These are phyloP conservation scores for Paragyromitra xinjiangensis DNA, from an alignment of 495 filamentous ascomycete species.

Conservation along the genomic window DNA sequence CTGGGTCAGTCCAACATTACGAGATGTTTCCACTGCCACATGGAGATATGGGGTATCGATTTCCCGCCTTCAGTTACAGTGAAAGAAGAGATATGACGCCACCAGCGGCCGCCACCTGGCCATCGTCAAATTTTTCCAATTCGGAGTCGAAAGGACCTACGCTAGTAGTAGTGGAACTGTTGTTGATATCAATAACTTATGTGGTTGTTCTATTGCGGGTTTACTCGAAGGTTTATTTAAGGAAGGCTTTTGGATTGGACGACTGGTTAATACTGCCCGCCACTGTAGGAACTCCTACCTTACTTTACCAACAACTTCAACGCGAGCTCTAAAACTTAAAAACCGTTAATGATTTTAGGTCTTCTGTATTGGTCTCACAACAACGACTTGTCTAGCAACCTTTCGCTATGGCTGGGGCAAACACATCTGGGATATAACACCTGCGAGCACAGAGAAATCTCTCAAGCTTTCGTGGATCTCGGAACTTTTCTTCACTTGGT, in stretches of 20 bases:
- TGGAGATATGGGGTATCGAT: slow-evolving; percentile 27
- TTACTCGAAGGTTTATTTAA: slow-evolving; percentile 45
- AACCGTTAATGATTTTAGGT: slow-evolving; percentile 7
- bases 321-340: slow-evolving; percentile 14
- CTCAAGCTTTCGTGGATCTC: slow-evolving; percentile 49
- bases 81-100: slow-evolving; percentile 28
- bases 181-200: slow-evolving; percentile 37
- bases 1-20: slow-evolving; percentile 26
- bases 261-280: slow-evolving; percentile 51
- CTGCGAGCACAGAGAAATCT: slow-evolving; percentile 19
- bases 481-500: slow-evolving; percentile 51
- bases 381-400: slow-evolving; percentile 33
- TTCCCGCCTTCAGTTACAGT: slow-evolving; percentile 1
- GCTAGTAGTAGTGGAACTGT: slow-evolving; percentile 36
- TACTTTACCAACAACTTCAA: background rate
- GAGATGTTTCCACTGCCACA: slow-evolving; percentile 1
- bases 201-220: slow-evolving; percentile 39
- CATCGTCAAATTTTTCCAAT: slow-evolving; percentile 25
- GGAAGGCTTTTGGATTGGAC: slow-evolving; percentile 47
- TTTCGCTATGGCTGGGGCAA: slow-evolving; percentile 39
- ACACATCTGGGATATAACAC: slow-evolving; percentile 38
- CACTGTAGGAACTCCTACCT: slow-evolving; percentile 33
- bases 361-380: slow-evolving; percentile 39
- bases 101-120: slow-evolving; percentile 29
- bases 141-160: slow-evolving; percentile 31